Base-by-base conservation (phyloP, 78 protist genomes). In the slime mould (Dictyostelium discoideum) region DNA sequence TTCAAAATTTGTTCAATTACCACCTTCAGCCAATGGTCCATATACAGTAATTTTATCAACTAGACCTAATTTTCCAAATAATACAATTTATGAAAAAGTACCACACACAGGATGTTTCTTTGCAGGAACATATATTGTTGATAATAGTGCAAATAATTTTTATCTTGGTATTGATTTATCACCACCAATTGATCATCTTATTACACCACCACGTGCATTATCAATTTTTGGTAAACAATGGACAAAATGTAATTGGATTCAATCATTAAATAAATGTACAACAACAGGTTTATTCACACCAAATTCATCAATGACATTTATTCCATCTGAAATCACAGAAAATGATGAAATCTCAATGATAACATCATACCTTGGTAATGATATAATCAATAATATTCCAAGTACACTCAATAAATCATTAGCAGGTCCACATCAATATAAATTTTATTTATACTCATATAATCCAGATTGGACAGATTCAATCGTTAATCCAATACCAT, bases 81-180 rank as follows among this genome's bases (percentile, higher is more conserved):
- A 32, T 32, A 1, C 37, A 32, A 32, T 0, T 0, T 32, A 32
- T 32, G 37, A 32, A 32, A 32, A 0, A 32, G 1, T 32, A 32
- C 37, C 37, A 32, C 37, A 32, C 0, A 32, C 72, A 6, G 72
- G 73, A 8, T 8, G 32, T n/a, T 65, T 8, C 32, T 65, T 65
- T n/a, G 73, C 73, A 65, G 29, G 29, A n/a, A 65, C 73, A 3
- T 65, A 65, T 65, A n/a, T 65, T 11, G 73, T 65, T 65, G 73
- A n/a, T n/a, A 65, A 18, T n/a, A 5, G 24, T n/a, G 73, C 73
- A 20, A n/a, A 18, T n/a, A 79, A 22, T 2, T 79, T 79, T 10
- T 79, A 79, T 46, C 69, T 79, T 48, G 85, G 85, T 24, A 79
- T 79, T 5, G 67, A 48, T 79, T 79, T 79, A 40, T 44, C 65